These are phyloP conservation scores for Talaromyces piceae DNA, from an alignment of 2,329 filamentous ascomycete genomes.

Conservation along the genomic window DNA sequence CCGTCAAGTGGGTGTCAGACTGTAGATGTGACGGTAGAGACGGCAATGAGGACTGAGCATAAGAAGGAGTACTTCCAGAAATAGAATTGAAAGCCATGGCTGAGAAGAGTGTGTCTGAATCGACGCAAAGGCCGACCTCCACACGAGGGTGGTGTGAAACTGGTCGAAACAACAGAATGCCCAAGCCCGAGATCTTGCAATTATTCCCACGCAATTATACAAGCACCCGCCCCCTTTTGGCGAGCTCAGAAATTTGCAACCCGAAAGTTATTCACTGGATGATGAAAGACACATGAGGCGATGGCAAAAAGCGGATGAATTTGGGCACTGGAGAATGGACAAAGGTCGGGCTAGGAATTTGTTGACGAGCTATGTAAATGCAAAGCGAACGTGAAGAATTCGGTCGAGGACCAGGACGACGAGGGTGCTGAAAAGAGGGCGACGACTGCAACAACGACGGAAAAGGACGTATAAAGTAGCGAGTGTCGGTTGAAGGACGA, in stretches of 20 bases:
- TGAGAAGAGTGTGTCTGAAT: neutral
- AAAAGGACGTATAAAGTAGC: neutral
- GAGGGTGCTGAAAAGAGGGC: neutral
- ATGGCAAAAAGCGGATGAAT: neutral
- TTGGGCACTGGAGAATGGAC: neutral
- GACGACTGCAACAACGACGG: neutral
- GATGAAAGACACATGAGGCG: neutral
- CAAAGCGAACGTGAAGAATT: neutral
- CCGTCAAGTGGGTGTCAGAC: slow-evolving; percentile 45
- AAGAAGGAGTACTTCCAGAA: slow-evolving; percentile 48
- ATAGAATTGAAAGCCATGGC: slow-evolving; percentile 35
- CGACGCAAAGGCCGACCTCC: neutral
- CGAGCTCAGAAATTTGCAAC: neutral
- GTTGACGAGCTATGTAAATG: neutral
- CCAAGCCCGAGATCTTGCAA: neutral
- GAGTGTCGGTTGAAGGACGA: neutral
- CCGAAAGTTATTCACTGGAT: neutral
- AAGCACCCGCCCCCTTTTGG: neutral
- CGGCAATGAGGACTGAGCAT: slow-evolving; percentile 75
- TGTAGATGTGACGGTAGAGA: slow-evolving; percentile 67
- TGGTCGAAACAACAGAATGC: neutral
- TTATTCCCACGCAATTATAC: neutral
- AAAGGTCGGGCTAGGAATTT: neutral
- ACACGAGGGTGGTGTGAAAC: neutral
- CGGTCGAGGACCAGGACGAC: neutral